phyloP scores from a whole-genome alignment of 2,329 filamentous ascomycete genomes.

The Aspergillus ochraceoroseus region DNA sequence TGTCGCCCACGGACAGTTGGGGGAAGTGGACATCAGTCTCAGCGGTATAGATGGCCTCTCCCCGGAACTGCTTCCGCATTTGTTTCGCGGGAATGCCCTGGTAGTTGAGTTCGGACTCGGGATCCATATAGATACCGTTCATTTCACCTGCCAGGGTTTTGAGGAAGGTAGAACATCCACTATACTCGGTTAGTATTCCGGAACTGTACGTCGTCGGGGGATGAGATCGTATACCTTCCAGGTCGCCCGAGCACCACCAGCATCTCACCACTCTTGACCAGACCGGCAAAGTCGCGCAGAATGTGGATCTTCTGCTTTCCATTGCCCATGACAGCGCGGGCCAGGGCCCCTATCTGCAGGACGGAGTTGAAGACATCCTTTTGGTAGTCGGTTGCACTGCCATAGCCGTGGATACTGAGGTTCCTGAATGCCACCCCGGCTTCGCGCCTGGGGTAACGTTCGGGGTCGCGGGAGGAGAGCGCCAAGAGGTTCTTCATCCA shows the following conservation, averaged over 20 bases:
- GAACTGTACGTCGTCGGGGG: slow-evolving; percentile 10
- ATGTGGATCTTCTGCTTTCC: slow-evolving; percentile 54
- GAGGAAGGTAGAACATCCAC: slow-evolving; percentile 72
- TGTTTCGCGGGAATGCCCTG: slow-evolving; percentile 52
- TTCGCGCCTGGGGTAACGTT: slow-evolving; percentile 51
- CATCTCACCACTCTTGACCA: slow-evolving; percentile 56
- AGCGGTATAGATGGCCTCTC: slow-evolving; percentile 81
- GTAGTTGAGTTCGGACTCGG: slow-evolving; percentile 72
- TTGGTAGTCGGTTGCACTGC: slow-evolving; percentile 65
- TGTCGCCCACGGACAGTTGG: slow-evolving; percentile 71
- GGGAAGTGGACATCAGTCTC: slow-evolving; percentile 83
- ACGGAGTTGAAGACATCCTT: slow-evolving; percentile 40
- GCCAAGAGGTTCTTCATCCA: slow-evolving; percentile 48
- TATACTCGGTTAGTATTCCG: slow-evolving; percentile 7
- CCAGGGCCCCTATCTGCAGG: slow-evolving; percentile 34
- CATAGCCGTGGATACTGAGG: slow-evolving; percentile 64
- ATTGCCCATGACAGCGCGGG: slow-evolving; percentile 32
- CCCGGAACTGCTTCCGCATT: slow-evolving; percentile 66
- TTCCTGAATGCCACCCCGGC: slow-evolving; percentile 63
- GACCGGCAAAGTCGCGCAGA: slow-evolving; percentile 59
- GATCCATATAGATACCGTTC: slow-evolving; percentile 70
- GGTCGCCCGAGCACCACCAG: slow-evolving; percentile 53
- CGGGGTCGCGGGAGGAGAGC: slow-evolving; percentile 49
- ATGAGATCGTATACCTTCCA: no score
- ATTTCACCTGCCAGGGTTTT: slow-evolving; percentile 82